Base-by-base conservation (phyloP, 768 basidiomycete species). In the Boletales sp. region DNA sequence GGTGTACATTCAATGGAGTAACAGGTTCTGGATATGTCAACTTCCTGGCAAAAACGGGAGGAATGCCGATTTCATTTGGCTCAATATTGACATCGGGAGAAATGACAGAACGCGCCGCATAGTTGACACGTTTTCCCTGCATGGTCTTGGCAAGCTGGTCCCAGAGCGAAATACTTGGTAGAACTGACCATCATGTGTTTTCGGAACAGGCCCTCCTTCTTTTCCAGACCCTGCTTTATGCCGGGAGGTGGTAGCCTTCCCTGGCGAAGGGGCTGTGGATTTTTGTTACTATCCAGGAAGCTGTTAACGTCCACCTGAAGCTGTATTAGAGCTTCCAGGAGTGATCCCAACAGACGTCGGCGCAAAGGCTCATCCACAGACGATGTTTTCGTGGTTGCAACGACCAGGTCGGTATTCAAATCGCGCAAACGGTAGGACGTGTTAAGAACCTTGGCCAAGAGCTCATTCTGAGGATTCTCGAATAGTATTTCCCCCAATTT, bases 81-180 rank as follows among this genome's bases (percentile, higher is more conserved):
- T 99, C 96, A 57, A 99, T 98, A 70, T 98, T 98, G 60, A 97
- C 90, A 64, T 99, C 96, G 11, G 96, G 96, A 15, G 96, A 99
- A 57, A 99, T 99, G 64, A 99, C 96, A n/a, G 96, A 99, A 55
- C 96, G 94, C 18, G 96, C 96, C 37, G 96, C 94, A 67, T 95
- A 96, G 69, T 99, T 98, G 54, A 99, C 96, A 63, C 96, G 94
- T 76, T 99, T 99, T 10, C 96, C 96, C 94, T 97, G 50, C 30
- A 44, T 39, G 7, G 21, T 35, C 15, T 36, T 44, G 31, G 21
- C 57, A 14, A 57, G 48, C 37, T 14, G 13, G 21, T 28, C 25
- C 41, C 21, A 9, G 41, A 44, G 4, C 32, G 36, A 45, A 48
- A 19, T 42, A 28, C 28, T 7, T 48, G 28, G 44, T 47, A 44